Base-by-base conservation (phyloP, 1,284 basidiomycete species). In the Termitomyces sp. region DNA sequence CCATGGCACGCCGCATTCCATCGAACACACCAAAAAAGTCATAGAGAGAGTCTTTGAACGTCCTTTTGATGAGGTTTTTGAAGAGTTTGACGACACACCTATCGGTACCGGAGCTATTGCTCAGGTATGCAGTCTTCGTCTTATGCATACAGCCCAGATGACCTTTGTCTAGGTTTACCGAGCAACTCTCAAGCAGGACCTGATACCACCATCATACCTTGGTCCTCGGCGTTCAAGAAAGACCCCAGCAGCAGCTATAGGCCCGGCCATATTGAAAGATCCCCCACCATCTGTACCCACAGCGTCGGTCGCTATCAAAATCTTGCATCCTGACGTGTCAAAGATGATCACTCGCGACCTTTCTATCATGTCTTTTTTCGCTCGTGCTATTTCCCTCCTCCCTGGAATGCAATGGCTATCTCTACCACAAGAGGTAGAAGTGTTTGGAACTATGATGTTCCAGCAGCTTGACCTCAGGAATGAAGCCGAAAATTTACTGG, bases 101-200 rank as follows among this genome's bases (percentile, higher is more conserved):
- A 94, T 99, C 54, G 97, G 97, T 4, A 92, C 91, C n/a, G 97
- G 97, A 41, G 96, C 97, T 5, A 98, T 99, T 53, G 97, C 94
- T 3, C 96, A 99, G 73, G 94, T 91, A 61, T 52, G 75, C 67
- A 13, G 42, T 45, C 17, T 19, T 19, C n/a, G 39, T 21, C 39
- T 41, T 3, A 30, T 30, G 31, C 50, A 3, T n/a, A 17, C 31
- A 34, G 1, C 46, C 30, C 47, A 40, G 57, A 3, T 31, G 30
- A 56, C 42, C 44, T 52, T 45, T 21, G 34, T 55, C 13, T 54
- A 90, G 87, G 91, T 94, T 3, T 97, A 98, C 70, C 84, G 86
- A 60, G 95, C 91, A 17, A 90, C 80, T 5, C 81, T 98, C 51
- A 88, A 88, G 59, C 80, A 86, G 49, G 86, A 94, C 67, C 78